Evolutionary conservation across 1,284 basidiomycete genomes (phyloP).

Genomic region (Tetrapyrgos nigripes): DNA sequence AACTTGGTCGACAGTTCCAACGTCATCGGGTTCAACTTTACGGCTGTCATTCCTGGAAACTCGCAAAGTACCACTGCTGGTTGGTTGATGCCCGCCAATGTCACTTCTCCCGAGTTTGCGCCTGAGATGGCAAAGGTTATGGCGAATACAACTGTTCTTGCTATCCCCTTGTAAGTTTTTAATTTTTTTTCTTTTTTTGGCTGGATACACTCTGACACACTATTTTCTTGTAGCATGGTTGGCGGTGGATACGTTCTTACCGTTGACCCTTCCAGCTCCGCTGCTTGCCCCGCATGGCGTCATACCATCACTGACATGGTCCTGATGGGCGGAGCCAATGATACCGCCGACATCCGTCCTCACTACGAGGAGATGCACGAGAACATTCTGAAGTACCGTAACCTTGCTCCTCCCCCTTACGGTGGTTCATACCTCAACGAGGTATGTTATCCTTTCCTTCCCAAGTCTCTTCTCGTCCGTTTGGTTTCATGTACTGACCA

Average conservation of each 20-base stretch:
- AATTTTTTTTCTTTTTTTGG: not conserved
- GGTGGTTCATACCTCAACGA: constrained; percentile 15
- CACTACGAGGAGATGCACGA: not conserved
- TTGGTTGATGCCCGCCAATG: constrained; percentile 8
- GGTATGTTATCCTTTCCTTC: not conserved
- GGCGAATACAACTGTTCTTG: constrained; percentile 3
- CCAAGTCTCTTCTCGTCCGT: not conserved
- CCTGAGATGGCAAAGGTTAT: not conserved
- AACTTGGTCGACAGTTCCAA: constrained; percentile 9
- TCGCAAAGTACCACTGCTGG: not conserved
- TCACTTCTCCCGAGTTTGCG: constrained; percentile 2
- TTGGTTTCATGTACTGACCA: not conserved
- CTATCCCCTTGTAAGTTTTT: constrained; percentile 4
- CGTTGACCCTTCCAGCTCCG: not conserved
- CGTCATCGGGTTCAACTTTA: constrained; percentile 13
- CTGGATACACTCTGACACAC: too few relatives aligned
- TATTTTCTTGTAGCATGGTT: constrained; percentile 9
- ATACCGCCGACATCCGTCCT: constrained; percentile 1
- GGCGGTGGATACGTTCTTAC: constrained; percentile 8
- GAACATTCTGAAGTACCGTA: constrained; percentile 5
- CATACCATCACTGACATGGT: constrained; percentile 9
- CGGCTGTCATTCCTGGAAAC: not conserved
- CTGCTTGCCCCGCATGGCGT: constrained; percentile 14
- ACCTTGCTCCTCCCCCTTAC: constrained; percentile 7
- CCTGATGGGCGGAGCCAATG: not conserved